A percentile compares a stretch with the other conserved stretches of the same genome.
Conservation (phyloP, 1,284 basidiomycete genomes). For the Mycosarcoma maydis region DNA sequence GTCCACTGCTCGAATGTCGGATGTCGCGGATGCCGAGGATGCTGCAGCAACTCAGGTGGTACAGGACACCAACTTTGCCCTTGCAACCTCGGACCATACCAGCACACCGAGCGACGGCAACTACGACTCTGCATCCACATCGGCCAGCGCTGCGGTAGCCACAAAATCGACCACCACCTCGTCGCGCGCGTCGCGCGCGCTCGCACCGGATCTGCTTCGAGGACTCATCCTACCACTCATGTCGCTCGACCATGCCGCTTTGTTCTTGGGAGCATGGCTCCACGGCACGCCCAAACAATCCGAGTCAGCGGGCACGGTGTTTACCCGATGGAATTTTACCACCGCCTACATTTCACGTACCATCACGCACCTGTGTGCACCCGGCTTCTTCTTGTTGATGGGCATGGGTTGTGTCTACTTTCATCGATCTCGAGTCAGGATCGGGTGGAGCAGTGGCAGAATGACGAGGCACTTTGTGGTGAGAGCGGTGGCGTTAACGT, state of each 20-base stretch:
- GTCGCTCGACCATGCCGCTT: slow-evolving; percentile 51
- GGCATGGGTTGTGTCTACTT: slow-evolving; percentile 57
- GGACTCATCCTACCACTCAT: slow-evolving; percentile 52
- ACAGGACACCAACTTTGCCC: slow-evolving; percentile 27
- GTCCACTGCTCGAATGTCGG: too few relatives aligned
- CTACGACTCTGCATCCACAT: slow-evolving; percentile 8
- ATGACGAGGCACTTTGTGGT: slow-evolving; percentile 32
- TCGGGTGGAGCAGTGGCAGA: slow-evolving; percentile 21
- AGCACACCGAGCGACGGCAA: not conserved
- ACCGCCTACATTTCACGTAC: slow-evolving; percentile 31
- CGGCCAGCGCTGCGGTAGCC: not conserved
- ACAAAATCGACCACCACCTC: slow-evolving; percentile 14
- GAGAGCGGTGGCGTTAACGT: slow-evolving; percentile 30
- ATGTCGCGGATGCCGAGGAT: not conserved
- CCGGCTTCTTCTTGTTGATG: slow-evolving; percentile 52
- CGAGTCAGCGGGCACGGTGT: slow-evolving; percentile 29
- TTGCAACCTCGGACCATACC: not conserved
- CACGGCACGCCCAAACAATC: slow-evolving; percentile 43
- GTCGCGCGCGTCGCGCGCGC: slow-evolving; percentile 35
- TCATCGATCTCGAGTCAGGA: slow-evolving; percentile 17
- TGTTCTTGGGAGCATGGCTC: slow-evolving; percentile 44
- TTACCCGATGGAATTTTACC: slow-evolving; percentile 33
- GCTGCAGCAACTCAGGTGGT: slow-evolving; percentile 1
- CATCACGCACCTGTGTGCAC: slow-evolving; percentile 51
- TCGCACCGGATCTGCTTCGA: slow-evolving; percentile 53